These are phyloP conservation scores for Ceratocystis papillata DNA, from an alignment of 2,329 filamentous ascomycete genomes.

Conservation along the genomic window DNA sequence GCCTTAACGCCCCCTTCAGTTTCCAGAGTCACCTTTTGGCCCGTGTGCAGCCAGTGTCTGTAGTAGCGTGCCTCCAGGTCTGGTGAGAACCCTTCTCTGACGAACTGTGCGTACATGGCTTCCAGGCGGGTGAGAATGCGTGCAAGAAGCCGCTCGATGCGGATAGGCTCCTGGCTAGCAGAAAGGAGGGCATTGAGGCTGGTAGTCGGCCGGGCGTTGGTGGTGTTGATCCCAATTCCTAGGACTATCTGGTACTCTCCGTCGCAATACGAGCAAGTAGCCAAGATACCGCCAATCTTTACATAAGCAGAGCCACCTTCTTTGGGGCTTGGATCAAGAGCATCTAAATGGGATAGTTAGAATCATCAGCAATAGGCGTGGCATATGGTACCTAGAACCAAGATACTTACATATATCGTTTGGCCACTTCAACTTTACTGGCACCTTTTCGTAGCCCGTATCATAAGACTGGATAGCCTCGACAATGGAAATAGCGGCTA, in stretches of 20 bases:
- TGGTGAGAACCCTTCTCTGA: constrained; percentile 60
- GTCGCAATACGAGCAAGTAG: constrained; percentile 71
- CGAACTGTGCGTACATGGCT: constrained; percentile 62
- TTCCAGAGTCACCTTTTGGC: constrained; percentile 63
- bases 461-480: constrained; percentile 74
- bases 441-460: constrained; percentile 59
- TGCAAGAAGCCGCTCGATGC: constrained; percentile 70
- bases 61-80: constrained; percentile 71
- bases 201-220: constrained; percentile 75
- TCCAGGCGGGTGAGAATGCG: constrained; percentile 71
- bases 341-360: constrained; percentile 38
- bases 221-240: constrained; percentile 77
- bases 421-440: constrained; percentile 89
- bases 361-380: constrained; percentile 1
- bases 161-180: constrained; percentile 43
- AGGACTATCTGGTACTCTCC: constrained; percentile 74
- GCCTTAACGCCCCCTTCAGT: constrained; percentile 64
- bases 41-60: constrained; percentile 71
- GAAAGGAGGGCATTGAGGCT: constrained; percentile 64
- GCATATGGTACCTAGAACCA: constrained; percentile 23
- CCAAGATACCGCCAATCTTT: constrained; percentile 87
- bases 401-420: constrained; percentile 72
- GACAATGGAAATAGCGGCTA: constrained; percentile 78
- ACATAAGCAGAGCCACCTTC: constrained; percentile 48
- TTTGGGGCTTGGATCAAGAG: constrained; percentile 50